Conservation (phyloP, 2,329 filamentous ascomycete genomes). For the Ramularia endophylla region DNA sequence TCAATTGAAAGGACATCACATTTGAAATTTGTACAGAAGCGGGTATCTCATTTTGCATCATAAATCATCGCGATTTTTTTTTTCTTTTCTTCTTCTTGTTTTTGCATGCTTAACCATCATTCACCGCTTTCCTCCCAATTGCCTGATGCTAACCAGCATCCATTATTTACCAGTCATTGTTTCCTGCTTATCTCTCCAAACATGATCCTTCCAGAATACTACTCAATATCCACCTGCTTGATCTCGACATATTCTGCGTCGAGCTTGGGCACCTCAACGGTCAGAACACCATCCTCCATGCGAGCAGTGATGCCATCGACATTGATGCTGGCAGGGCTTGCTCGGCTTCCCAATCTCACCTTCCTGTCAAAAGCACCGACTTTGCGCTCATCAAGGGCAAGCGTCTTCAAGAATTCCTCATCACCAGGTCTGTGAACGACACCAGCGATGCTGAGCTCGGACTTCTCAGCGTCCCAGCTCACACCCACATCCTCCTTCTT, state of each 20-base stretch:
- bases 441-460: slow-evolving; percentile 61
- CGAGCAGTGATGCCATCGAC: slow-evolving; percentile 63
- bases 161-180: too few relatives aligned
- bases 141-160: too few relatives aligned
- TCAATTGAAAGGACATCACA: too few relatives aligned
- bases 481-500: slow-evolving; percentile 73
- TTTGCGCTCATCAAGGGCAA: slow-evolving; percentile 61
- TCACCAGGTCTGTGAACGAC: slow-evolving; percentile 66
- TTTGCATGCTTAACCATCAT: too few relatives aligned
- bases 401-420: slow-evolving; percentile 61
- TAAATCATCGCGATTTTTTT: too few relatives aligned
- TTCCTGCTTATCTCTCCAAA: too few relatives aligned
- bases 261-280: slow-evolving; percentile 70
- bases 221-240: slow-evolving; percentile 48
- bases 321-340: slow-evolving; percentile 58
- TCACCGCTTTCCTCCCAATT: too few relatives aligned
- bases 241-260: slow-evolving; percentile 57
- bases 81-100: too few relatives aligned
- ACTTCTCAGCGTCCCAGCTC: slow-evolving; percentile 66
- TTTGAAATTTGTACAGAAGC: too few relatives aligned
- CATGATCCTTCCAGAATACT: too few relatives aligned
- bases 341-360: slow-evolving; percentile 53
- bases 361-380: slow-evolving; percentile 70
- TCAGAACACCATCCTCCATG: slow-evolving; percentile 71
- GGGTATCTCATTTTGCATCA: too few relatives aligned